phyloP scores from a whole-genome alignment of 2,329 filamentous ascomycete species.

The Trichocomaceae sp. region DNA sequence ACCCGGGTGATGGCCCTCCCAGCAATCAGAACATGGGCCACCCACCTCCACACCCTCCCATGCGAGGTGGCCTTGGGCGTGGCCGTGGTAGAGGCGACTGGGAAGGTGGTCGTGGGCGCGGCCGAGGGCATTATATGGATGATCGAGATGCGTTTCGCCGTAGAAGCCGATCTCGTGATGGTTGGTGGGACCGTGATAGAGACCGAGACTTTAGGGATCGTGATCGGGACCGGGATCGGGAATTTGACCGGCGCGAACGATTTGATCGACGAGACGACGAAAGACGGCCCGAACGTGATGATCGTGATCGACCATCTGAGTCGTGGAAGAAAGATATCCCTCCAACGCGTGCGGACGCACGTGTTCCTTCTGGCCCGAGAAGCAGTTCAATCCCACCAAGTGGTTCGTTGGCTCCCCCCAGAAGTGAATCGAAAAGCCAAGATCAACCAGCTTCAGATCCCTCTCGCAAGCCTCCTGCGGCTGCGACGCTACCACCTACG shows the following conservation, averaged over 20 bases:
- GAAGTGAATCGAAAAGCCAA: slow-evolving; percentile 18
- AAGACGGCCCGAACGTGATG: slow-evolving; percentile 27
- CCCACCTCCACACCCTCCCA: slow-evolving; percentile 27
- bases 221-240: slow-evolving; percentile 29
- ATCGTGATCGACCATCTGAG: slow-evolving; percentile 28
- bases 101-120: slow-evolving; percentile 38
- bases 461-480: slow-evolving; percentile 19
- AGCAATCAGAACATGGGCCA: slow-evolving; percentile 20
- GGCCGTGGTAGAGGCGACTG: slow-evolving; percentile 40
- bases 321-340: slow-evolving; percentile 36
- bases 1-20: slow-evolving; percentile 31
- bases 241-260: slow-evolving; percentile 30
- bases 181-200: slow-evolving; percentile 37
- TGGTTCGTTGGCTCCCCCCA: slow-evolving; percentile 7
- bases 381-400: slow-evolving; percentile 8
- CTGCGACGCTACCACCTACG: slow-evolving; percentile 13
- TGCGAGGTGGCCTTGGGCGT: slow-evolving; percentile 33
- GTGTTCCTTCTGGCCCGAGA: slow-evolving; percentile 12
- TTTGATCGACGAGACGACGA: slow-evolving; percentile 30
- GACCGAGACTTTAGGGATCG: slow-evolving; percentile 31
- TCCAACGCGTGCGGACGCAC: slow-evolving; percentile 22
- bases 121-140: slow-evolving; percentile 34
- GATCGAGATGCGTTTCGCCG: slow-evolving; percentile 39
- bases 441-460: slow-evolving; percentile 23
- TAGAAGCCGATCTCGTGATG: slow-evolving; percentile 40